Evolutionary conservation across 2,329 filamentous ascomycete species (phyloP).

Genomic region (Alternaria gansuensis): DNA sequence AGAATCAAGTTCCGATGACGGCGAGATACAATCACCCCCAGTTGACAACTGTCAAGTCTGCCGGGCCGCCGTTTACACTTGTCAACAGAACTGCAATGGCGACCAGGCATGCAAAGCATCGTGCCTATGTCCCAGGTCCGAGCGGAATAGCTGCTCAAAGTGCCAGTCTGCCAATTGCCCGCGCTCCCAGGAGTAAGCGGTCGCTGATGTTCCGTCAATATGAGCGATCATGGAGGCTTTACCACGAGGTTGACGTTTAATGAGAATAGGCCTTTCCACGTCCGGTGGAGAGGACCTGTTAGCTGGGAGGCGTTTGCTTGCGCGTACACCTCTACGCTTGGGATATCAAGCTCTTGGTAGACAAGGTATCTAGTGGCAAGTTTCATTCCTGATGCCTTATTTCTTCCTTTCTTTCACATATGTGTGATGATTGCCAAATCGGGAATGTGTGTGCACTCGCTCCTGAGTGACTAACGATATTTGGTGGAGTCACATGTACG

Average conservation of each 20-base stretch:
- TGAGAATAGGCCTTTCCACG: not conserved
- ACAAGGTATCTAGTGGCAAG: not conserved
- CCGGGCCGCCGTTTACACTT: not conserved
- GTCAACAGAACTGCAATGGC: not conserved
- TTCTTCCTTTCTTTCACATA: not conserved
- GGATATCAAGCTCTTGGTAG: not conserved
- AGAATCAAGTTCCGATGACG: not conserved
- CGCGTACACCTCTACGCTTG: not conserved
- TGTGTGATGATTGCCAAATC: not conserved
- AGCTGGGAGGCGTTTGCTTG: not conserved
- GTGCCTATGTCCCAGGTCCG: not conserved
- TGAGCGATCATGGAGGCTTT: not conserved
- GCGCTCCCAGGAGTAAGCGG: not conserved
- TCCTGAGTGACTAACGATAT: fast-evolving
- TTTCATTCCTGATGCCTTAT: not conserved
- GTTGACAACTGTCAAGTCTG: constrained; percentile 1
- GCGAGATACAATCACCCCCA: not conserved
- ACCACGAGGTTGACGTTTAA: not conserved
- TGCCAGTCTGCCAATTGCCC: not conserved
- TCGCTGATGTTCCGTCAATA: not conserved
- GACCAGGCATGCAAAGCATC: not conserved
- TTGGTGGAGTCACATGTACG: not conserved
- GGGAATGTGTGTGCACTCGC: not conserved
- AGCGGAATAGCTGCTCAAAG: not conserved
- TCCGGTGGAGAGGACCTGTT: not conserved